phyloP scores from a whole-genome alignment of 1,284 basidiomycete species.

The Mycena citricolor region DNA sequence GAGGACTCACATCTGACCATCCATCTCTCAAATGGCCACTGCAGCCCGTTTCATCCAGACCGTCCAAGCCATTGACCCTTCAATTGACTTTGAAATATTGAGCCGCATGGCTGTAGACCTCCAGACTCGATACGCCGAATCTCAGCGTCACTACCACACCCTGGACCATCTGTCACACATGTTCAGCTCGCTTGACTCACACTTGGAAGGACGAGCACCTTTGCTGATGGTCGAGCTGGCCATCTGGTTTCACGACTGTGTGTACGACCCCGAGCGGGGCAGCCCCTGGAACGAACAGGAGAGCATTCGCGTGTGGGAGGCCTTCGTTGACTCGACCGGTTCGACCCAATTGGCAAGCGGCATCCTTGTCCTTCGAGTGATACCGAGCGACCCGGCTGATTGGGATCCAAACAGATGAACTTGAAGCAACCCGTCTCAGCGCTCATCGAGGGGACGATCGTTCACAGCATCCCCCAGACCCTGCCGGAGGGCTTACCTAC shows the following conservation, averaged over 20 bases:
- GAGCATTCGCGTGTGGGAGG: conserved; percentile 20
- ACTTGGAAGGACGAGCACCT: background rate
- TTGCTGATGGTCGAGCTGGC: conserved; percentile 15
- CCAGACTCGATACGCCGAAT: conserved; percentile 18
- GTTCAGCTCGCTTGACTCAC: conserved; percentile 13
- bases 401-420: background rate
- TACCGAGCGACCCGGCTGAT: no score
- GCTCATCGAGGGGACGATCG: conserved; percentile 21
- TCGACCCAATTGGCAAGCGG: conserved; percentile 9
- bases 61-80: conserved; percentile 6
- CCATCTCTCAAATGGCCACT: conserved; percentile 8
- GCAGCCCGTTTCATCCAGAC: conserved; percentile 7
- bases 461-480: conserved; percentile 12
- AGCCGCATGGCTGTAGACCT: conserved; percentile 6
- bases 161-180: conserved; percentile 20
- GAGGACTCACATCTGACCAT: no score
- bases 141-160: conserved; percentile 22
- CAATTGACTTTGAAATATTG: conserved; percentile 4
- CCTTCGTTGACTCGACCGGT: conserved; percentile 11
- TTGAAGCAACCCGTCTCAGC: conserved; percentile 14
- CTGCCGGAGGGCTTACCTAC: conserved; percentile 8
- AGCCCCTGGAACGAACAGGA: conserved; percentile 21
- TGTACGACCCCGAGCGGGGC: conserved; percentile 20
- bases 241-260: conserved; percentile 24
- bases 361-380: background rate